Conservation (phyloP, 164 flowering plant genomes). For the Hamamelis virginiana region DNA sequence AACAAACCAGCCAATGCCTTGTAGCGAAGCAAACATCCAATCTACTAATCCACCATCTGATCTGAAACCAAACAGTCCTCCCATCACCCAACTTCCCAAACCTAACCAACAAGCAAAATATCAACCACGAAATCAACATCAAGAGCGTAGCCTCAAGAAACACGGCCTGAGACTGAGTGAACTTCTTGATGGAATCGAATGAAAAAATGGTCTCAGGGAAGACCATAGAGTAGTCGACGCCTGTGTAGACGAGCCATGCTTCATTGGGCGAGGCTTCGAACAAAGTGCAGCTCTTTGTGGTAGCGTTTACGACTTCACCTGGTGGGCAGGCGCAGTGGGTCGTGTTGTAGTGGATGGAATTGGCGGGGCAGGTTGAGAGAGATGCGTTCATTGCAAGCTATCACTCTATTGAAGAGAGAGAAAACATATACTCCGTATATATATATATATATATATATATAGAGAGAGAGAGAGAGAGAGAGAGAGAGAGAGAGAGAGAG, state of each 20-base stretch:
- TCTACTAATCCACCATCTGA: slow-evolving; percentile 91
- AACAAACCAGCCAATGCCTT: slow-evolving; percentile 87
- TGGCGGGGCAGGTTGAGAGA: slow-evolving; percentile 61
- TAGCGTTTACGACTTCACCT: slow-evolving; percentile 43
- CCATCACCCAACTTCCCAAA: slow-evolving; percentile 62
- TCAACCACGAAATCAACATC: slow-evolving; percentile 61
- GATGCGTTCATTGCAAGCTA: background rate
- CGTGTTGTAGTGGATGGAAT: slow-evolving; percentile 61
- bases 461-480: no score
- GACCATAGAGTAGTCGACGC: slow-evolving; percentile 43
- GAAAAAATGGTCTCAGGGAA: slow-evolving; percentile 61
- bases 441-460: no score
- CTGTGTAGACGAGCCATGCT: slow-evolving; percentile 31
- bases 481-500: no score
- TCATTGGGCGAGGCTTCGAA: slow-evolving; percentile 25
- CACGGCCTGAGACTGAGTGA: slow-evolving; percentile 67
- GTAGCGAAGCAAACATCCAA: slow-evolving; percentile 80
- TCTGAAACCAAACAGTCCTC: slow-evolving; percentile 49
- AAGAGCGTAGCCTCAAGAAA: slow-evolving; percentile 66
- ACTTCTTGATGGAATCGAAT: slow-evolving; percentile 68
- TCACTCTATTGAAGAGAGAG: no score
- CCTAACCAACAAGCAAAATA: slow-evolving; percentile 56
- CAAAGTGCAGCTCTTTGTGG: slow-evolving; percentile 38
- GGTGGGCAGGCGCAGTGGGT: slow-evolving; percentile 70
- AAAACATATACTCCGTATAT: no score